phyloP scores from a whole-genome alignment of 2,329 filamentous ascomycete genomes.

The Knufia petricola region DNA sequence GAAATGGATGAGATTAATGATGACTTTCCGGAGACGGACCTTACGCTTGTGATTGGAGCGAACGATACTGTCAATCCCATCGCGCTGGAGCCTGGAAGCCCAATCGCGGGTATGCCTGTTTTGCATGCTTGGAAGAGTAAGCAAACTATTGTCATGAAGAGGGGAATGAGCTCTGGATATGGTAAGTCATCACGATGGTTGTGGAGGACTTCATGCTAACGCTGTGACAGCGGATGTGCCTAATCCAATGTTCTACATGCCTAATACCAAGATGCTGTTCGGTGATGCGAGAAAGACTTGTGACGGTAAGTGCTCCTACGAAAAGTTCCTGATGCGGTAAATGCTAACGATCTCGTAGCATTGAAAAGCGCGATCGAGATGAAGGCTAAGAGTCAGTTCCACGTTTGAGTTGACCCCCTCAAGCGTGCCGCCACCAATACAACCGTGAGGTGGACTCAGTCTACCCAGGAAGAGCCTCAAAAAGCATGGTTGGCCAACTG shows the following conservation, averaged over 20 bases:
- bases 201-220: constrained; percentile 5
- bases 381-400: constrained; percentile 20
- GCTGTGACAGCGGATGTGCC: constrained; percentile 61
- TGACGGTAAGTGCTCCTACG: constrained; percentile 41
- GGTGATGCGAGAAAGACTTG: constrained; percentile 78
- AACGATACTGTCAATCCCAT: constrained; percentile 92
- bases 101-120: constrained; percentile 88
- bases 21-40: constrained; percentile 74
- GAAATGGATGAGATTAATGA: constrained; percentile 98
- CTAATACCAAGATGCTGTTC: constrained; percentile 82
- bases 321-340: no score
- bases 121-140: constrained; percentile 91
- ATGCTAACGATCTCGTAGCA: constrained; percentile 9
- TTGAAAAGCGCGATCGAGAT: constrained; percentile 20
- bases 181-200: constrained; percentile 41
- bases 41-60: constrained; percentile 80
- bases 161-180: constrained; percentile 79
- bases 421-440: no score
- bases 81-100: constrained; percentile 69
- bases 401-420: constrained; percentile 11
- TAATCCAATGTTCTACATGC: constrained; percentile 87
- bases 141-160: constrained; percentile 87
- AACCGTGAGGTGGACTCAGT: no score
- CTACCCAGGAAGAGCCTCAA: no score
- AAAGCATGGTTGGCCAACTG: no score